These are phyloP conservation scores for Cryptosporidium viatorum DNA, from an alignment of 169 alveolate species.

Conservation along the genomic window DNA sequence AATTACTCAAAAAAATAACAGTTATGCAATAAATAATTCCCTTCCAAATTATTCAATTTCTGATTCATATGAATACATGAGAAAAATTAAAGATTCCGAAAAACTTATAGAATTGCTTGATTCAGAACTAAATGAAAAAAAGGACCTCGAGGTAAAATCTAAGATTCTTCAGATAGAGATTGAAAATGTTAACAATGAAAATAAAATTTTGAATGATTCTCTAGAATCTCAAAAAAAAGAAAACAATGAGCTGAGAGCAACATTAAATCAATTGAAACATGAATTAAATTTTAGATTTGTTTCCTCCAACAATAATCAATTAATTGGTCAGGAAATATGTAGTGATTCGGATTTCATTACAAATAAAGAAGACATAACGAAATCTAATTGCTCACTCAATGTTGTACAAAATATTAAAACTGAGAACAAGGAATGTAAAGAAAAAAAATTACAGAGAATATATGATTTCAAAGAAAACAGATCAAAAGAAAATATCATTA, in stretches of 20 bases:
- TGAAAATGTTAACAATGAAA: conserved; percentile 24
- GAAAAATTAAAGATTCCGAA: neutral
- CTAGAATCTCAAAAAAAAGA: conserved; percentile 2
- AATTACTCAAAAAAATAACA: neutral
- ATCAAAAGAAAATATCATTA: neutral
- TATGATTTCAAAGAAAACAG: neutral
- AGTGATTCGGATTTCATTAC: neutral
- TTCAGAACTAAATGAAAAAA: conserved; percentile 28
- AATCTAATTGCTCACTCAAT: neutral
- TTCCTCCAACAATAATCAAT: neutral
- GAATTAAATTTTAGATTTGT: neutral
- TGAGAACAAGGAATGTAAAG: neutral
- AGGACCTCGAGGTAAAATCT: neutral
- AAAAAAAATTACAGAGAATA: neutral
- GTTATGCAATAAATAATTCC: neutral
- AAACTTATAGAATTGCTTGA: neutral
- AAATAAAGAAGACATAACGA: neutral
- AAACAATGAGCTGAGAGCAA: neutral
- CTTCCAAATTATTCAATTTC: conserved; percentile 8
- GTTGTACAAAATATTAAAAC: neutral
- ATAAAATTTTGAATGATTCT: neutral
- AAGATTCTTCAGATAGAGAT: conserved; percentile 38
- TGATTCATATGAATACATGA: conserved; percentile 15
- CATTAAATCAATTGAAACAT: conserved; percentile 21
- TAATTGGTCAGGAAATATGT: neutral